These are phyloP conservation scores for Neopestalotiopsis clavispora DNA, from an alignment of 2,329 filamentous ascomycete species.

Conservation along the genomic window DNA sequence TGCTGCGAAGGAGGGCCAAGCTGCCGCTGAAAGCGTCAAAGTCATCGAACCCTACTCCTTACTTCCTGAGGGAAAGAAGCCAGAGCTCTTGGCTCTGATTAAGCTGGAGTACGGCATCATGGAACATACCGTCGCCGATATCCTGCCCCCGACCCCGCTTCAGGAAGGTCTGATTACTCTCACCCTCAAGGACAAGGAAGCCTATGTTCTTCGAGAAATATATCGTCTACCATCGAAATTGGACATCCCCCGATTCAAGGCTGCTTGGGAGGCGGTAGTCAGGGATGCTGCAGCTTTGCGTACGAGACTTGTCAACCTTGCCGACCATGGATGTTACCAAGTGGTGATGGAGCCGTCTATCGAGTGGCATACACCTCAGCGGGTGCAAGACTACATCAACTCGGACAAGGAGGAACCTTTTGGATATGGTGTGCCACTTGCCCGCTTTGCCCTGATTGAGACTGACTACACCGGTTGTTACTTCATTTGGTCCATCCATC, in stretches of 20 bases:
- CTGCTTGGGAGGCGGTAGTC: slow-evolving; percentile 12
- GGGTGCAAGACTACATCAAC: slow-evolving; percentile 4
- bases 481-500: slow-evolving; percentile 15
- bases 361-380: slow-evolving; percentile 1
- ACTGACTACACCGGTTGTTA: slow-evolving; percentile 2
- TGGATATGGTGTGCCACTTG: slow-evolving; percentile 4
- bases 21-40: neutral
- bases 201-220: slow-evolving; percentile 6
- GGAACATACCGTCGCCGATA: slow-evolving; percentile 1
- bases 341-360: slow-evolving; percentile 3
- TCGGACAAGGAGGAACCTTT: slow-evolving; percentile 7
- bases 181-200: slow-evolving; percentile 3
- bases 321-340: slow-evolving; percentile 3
- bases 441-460: slow-evolving; percentile 2
- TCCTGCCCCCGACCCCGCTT: slow-evolving; percentile 2
- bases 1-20: neutral
- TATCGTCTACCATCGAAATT: neutral
- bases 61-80: slow-evolving; percentile 1
- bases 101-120: neutral
- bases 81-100: neutral
- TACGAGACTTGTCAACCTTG: slow-evolving; percentile 3
- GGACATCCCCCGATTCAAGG: slow-evolving; percentile 11
- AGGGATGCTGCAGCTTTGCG: neutral
- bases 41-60: slow-evolving; percentile 7
- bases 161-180: slow-evolving; percentile 9